A percentile compares a stretch with the other conserved stretches of the same genome.
Conservation (phyloP, 441 rosid genomes). For the Brassica balearica region DNA sequence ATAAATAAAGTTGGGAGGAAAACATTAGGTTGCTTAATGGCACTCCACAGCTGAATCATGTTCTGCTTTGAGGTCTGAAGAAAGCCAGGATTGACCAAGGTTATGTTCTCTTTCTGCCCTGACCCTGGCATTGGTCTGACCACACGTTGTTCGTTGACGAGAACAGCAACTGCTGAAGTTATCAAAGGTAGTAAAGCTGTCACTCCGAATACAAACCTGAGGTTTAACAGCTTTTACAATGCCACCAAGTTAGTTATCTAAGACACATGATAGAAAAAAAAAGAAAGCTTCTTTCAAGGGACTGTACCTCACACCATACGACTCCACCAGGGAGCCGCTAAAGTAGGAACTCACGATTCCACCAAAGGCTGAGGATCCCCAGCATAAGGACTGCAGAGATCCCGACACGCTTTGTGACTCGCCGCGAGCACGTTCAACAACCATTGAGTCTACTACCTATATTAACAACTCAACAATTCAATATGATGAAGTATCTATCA, state of each 20-base stretch:
- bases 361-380: conserved; percentile 99
- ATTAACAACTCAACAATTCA: not conserved
- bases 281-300: not conserved
- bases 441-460: conserved; percentile 99
- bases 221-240: conserved; percentile 43
- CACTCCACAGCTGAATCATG: conserved; percentile 70
- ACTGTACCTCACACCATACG: conserved; percentile 88
- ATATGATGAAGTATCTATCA: not conserved
- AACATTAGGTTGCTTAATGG: conserved; percentile 83
- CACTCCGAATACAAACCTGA: conserved; percentile 95
- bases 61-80: conserved; percentile 72
- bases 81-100: conserved; percentile 56
- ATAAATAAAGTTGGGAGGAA: conserved; percentile 87
- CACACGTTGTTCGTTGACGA: conserved; percentile 77
- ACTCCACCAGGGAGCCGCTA: conserved; percentile 90
- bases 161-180: conserved; percentile 88
- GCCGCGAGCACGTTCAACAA: conserved; percentile 98
- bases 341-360: conserved; percentile 96
- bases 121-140: conserved; percentile 49
- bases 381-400: conserved; percentile 92
- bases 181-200: conserved; percentile 85
- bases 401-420: conserved; percentile 96
- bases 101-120: conserved; percentile 43
- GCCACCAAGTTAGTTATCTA: conserved; percentile 41
- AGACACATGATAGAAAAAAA: not conserved